Conservation (phyloP, 768 basidiomycete genomes). For the Obba rivulosa region DNA sequence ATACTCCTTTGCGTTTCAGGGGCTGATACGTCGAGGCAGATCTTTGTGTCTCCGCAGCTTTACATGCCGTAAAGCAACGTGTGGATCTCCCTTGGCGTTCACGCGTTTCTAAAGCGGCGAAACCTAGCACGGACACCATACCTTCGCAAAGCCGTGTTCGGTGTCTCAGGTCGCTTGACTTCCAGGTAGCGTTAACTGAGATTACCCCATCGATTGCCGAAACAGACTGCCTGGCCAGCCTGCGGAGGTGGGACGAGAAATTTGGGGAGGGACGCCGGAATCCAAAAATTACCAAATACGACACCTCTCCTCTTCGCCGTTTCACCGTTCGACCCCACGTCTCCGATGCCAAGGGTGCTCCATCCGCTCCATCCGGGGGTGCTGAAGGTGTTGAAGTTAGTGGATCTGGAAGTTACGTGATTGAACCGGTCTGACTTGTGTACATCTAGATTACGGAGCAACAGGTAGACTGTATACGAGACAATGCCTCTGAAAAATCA, state of each 20-base stretch:
- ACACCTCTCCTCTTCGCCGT: too few species aligned
- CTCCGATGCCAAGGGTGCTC: too few species aligned
- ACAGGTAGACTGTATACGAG: too few species aligned
- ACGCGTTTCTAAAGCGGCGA: not conserved
- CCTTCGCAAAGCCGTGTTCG: slow-evolving; percentile 7
- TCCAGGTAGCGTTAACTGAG: slow-evolving; percentile 79
- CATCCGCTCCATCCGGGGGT: too few species aligned
- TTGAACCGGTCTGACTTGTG: too few species aligned
- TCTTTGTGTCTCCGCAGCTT: slow-evolving; percentile 86
- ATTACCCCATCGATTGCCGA: slow-evolving; percentile 90
- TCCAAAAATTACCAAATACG: too few species aligned
- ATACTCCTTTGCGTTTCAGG: not conserved
- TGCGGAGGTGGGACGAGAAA: slow-evolving; percentile 89
- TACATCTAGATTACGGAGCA: too few species aligned
- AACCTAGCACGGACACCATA: slow-evolving; percentile 2
- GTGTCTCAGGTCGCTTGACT: slow-evolving; percentile 53
- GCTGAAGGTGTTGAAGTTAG: too few species aligned
- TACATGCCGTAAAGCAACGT: slow-evolving; percentile 86
- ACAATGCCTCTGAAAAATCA: too few species aligned
- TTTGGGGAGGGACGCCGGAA: slow-evolving; percentile 82
- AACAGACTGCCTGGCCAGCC: slow-evolving; percentile 64
- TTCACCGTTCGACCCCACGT: too few species aligned
- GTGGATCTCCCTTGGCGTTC: slow-evolving; percentile 74
- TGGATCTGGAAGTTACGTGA: too few species aligned
- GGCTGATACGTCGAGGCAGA: slow-evolving; percentile 40